Evolutionary conservation across 2,329 filamentous ascomycete species (phyloP).

Genomic region (Pseudogymnoascus sp.): DNA sequence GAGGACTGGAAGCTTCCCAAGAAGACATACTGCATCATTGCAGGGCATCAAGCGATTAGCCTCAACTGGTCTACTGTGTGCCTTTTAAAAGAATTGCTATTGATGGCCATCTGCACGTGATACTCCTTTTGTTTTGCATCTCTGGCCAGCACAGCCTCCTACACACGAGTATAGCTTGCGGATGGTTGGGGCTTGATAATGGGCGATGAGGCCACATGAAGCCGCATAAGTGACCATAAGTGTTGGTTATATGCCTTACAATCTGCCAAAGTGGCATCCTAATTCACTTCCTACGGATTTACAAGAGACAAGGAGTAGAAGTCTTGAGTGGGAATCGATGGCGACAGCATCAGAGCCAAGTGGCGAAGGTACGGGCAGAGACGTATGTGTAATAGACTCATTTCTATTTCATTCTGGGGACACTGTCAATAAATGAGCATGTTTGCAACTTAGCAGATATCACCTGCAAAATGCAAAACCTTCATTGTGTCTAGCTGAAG

Average conservation of each 20-base stretch:
- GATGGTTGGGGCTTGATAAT: not conserved
- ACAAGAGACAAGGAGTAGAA: not conserved
- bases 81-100: not conserved
- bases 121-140: not conserved
- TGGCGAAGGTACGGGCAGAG: not conserved
- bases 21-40: not conserved
- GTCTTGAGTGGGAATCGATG: not conserved
- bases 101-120: not conserved
- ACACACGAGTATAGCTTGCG: not conserved
- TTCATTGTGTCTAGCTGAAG: not conserved
- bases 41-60: not conserved
- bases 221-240: not conserved
- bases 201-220: not conserved
- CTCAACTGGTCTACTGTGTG: not conserved
- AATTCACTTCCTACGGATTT: not conserved
- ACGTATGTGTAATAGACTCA: not conserved
- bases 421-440: not conserved
- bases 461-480: not conserved
- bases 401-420: not conserved
- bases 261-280: not conserved
- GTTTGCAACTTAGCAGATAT: not conserved
- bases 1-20: not conserved
- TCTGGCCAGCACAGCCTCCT: not conserved
- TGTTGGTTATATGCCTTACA: not conserved
- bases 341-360: not conserved